Percentiles rank a stretch among this genome's conserved stretches.
phyloP scores from a whole-genome alignment of 192 early-diverging fungal species.

The Umbelopsis isabellina region DNA sequence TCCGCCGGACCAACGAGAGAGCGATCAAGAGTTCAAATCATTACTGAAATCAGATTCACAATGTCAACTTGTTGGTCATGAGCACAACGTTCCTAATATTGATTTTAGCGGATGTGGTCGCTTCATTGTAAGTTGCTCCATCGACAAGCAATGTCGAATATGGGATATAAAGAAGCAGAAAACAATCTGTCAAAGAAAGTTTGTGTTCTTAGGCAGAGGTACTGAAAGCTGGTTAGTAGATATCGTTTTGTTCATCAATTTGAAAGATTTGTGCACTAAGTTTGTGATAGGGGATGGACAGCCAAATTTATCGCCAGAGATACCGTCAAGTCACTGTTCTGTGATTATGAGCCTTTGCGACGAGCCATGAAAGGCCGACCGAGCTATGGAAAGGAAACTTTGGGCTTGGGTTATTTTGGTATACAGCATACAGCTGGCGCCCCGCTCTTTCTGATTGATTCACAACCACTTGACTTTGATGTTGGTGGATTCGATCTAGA shows the following conservation, averaged over 20 bases:
- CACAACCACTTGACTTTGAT: constrained; percentile 31
- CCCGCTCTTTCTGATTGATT: constrained; percentile 26
- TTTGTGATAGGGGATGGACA: constrained; percentile 3
- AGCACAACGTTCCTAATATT: constrained; percentile 64
- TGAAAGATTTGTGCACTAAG: neutral
- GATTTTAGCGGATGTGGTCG: constrained; percentile 55
- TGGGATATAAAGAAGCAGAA: constrained; percentile 49
- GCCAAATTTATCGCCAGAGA: constrained; percentile 9
- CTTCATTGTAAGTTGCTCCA: constrained; percentile 58
- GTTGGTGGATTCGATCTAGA: constrained; percentile 29
- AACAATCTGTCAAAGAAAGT: constrained; percentile 32
- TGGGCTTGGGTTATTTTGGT: constrained; percentile 32
- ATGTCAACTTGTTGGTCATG: constrained; percentile 52
- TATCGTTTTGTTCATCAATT: constrained; percentile 21
- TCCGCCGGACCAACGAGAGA: neutral
- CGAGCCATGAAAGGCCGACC: constrained; percentile 31
- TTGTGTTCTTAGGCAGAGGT: constrained; percentile 34
- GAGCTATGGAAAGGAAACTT: constrained; percentile 31
- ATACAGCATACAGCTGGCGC: constrained; percentile 20
- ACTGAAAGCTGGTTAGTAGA: constrained; percentile 28
- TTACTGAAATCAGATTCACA: constrained; percentile 25
- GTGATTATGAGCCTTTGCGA: constrained; percentile 20
- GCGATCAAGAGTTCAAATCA: neutral
- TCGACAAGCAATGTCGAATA: constrained; percentile 55
- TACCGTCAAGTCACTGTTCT: constrained; percentile 12